A percentile compares a stretch with the other conserved stretches of the same genome.
Evolutionary conservation across 1,139 yeast species (phyloP).

Genomic region (Candida sp.): DNA sequence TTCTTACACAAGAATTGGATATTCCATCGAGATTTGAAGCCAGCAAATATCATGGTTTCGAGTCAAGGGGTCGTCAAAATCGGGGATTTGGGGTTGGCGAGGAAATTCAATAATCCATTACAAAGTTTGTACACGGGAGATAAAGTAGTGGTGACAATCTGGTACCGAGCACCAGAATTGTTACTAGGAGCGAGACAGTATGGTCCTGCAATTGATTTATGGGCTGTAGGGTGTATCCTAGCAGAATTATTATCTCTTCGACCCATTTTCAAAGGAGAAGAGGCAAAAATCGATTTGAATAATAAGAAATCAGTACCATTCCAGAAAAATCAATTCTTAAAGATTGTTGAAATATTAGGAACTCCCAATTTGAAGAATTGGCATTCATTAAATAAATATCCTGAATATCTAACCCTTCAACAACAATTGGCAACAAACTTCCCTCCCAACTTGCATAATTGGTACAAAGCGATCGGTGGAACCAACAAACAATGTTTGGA

Average conservation of each 20-base stretch:
- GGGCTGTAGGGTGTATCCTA: conserved; percentile 97
- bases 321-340: conserved; percentile 87
- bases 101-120: conserved; percentile 84
- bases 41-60: conserved; percentile 97
- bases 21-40: conserved; percentile 91
- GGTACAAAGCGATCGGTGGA: conserved; percentile 86
- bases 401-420: conserved; percentile 68
- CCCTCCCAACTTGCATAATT: conserved; percentile 67
- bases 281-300: conserved; percentile 80
- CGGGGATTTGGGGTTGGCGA: conserved; percentile 93
- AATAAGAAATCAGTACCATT: conserved; percentile 91
- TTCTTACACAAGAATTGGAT: conserved; percentile 96
- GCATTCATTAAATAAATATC: conserved; percentile 78
- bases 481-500: conserved; percentile 65
- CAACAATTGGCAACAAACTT: conserved; percentile 58
- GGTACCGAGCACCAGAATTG: conserved; percentile 97
- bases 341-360: conserved; percentile 87
- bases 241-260: conserved; percentile 87
- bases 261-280: conserved; percentile 97
- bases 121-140: conserved; percentile 93
- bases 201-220: conserved; percentile 90
- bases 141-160: conserved; percentile 95
- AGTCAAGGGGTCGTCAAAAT: conserved; percentile 86
- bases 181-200: conserved; percentile 90
- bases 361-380: conserved; percentile 75